Percentiles rank a stretch among this genome's conserved stretches.
Evolutionary conservation across 208 protist genomes (phyloP).

Genomic region (Trypanosoma rangeli): DNA sequence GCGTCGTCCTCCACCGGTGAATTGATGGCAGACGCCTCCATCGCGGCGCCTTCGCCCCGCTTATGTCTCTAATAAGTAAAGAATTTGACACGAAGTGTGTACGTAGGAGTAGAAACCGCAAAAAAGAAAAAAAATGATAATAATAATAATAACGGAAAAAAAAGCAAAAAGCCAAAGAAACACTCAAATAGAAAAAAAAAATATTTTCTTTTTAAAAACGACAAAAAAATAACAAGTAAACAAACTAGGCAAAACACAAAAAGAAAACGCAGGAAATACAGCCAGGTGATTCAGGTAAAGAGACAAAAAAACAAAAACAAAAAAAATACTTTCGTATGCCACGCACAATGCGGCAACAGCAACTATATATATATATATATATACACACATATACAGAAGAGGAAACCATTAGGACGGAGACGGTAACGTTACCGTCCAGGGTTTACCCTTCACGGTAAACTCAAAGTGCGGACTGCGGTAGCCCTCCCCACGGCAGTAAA

Average conservation of each 20-base stretch:
- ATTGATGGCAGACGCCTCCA: neutral
- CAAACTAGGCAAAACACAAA: slow-evolving; percentile 17
- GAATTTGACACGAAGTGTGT: neutral
- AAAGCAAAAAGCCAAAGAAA: neutral
- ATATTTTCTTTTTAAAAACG: too few relatives aligned
- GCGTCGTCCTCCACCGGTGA: neutral
- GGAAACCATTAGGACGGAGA: neutral
- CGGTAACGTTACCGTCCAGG: neutral
- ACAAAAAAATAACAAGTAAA: neutral
- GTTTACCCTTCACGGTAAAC: slow-evolving; percentile 7
- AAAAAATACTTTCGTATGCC: too few relatives aligned
- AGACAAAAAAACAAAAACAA: too few relatives aligned
- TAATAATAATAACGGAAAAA: slow-evolving; percentile 12
- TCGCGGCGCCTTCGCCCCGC: neutral
- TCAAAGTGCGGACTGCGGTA: slow-evolving; percentile 15
- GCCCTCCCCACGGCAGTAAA: slow-evolving; percentile 24
- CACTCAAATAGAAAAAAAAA: slow-evolving; percentile 13
- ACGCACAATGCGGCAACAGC: neutral
- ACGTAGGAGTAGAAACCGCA: neutral
- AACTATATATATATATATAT: too few relatives aligned
- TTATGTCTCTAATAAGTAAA: neutral
- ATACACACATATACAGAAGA: neutral
- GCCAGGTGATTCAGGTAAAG: too few relatives aligned
- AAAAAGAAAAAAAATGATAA: neutral
- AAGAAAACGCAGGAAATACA: slow-evolving; percentile 5